Evolutionary conservation across 257 asterid species (phyloP).

Genomic region (Leonotis leonurus): DNA sequence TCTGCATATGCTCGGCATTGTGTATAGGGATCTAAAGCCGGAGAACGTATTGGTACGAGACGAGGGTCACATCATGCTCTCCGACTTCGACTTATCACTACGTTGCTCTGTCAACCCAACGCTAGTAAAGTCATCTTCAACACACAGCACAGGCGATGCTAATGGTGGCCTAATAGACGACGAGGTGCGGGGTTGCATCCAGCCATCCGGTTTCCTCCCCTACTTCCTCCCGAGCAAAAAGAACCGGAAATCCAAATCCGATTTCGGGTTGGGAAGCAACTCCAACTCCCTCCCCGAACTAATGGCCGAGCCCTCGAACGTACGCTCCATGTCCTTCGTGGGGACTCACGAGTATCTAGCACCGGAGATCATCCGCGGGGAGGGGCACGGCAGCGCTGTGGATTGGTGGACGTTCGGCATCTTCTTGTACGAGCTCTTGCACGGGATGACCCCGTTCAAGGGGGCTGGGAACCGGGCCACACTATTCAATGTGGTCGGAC

Average conservation of each 20-base stretch:
- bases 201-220: slow-evolving; percentile 39
- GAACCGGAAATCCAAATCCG: slow-evolving; percentile 50
- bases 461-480: slow-evolving; percentile 40
- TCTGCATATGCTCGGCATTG: slow-evolving; percentile 82
- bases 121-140: slow-evolving; percentile 68
- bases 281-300: slow-evolving; percentile 39
- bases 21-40: slow-evolving; percentile 75
- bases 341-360: slow-evolving; percentile 53
- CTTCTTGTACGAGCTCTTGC: slow-evolving; percentile 40
- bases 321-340: slow-evolving; percentile 45
- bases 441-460: slow-evolving; percentile 40
- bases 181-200: slow-evolving; percentile 32
- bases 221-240: slow-evolving; percentile 39
- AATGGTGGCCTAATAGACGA: slow-evolving; percentile 23
- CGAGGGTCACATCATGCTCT: slow-evolving; percentile 83
- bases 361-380: slow-evolving; percentile 52
- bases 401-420: slow-evolving; percentile 55
- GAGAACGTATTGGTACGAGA: slow-evolving; percentile 74
- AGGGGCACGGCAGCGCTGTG: slow-evolving; percentile 50
- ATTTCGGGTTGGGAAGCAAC: slow-evolving; percentile 31
- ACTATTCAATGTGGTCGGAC: slow-evolving; percentile 37
- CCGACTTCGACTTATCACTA: slow-evolving; percentile 78
- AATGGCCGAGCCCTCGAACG: slow-evolving; percentile 46
- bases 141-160: slow-evolving; percentile 27
- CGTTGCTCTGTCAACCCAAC: slow-evolving; percentile 81